These are phyloP conservation scores for Solanum sitiens DNA, from an alignment of 257 asterid genomes.

Conservation along the genomic window DNA sequence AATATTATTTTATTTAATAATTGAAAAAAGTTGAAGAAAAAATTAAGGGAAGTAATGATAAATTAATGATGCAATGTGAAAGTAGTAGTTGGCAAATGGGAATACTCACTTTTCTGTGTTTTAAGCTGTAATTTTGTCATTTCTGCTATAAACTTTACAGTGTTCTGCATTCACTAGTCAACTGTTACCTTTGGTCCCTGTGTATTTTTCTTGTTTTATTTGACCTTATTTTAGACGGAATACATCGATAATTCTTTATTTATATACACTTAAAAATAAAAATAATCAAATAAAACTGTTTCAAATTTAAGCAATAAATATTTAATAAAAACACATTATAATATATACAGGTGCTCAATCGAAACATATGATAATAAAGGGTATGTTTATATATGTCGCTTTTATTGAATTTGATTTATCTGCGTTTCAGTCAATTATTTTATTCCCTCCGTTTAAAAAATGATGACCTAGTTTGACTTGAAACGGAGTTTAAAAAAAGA, in stretches of 20 bases:
- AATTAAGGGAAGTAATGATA: conserved; percentile 2
- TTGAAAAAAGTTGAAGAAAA: neutral
- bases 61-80: neutral
- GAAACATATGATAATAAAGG: neutral
- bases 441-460: neutral
- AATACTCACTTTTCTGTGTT: neutral
- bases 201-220: neutral
- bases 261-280: neutral
- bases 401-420: neutral
- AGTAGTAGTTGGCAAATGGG: neutral
- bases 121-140: conserved; percentile 3
- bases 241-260: neutral
- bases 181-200: neutral
- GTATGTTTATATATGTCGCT: no score
- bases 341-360: rapidly evolving
- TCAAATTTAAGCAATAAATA: neutral
- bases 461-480: no score
- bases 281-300: rapidly evolving
- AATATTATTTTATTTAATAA: neutral
- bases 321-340: neutral
- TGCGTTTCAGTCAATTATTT: neutral
- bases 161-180: conserved; percentile 1
- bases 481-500: no score
- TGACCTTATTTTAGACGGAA: neutral
- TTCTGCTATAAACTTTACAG: neutral